These are phyloP conservation scores for Saccharum hybrid DNA, from an alignment of 202 grass and related monocot species.

Conservation along the genomic window DNA sequence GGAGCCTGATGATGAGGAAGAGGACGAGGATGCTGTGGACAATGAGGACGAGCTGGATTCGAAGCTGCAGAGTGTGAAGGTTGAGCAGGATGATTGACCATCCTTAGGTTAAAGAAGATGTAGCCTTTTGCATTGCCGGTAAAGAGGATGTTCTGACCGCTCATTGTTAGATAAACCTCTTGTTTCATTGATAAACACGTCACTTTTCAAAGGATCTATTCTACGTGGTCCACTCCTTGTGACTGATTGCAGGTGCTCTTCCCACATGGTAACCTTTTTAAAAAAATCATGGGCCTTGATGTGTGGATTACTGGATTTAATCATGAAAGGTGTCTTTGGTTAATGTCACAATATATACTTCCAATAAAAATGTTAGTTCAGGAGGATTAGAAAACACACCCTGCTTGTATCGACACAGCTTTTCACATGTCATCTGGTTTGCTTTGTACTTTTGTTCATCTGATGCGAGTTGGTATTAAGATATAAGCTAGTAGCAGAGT, in stretches of 20 bases:
- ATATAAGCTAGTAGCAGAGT: conserved; percentile 37
- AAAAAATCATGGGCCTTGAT: conserved; percentile 9
- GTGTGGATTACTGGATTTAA: conserved; percentile 44
- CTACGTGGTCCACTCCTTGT: conserved; percentile 11
- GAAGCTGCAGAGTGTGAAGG: not conserved
- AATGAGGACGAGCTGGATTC: not conserved
- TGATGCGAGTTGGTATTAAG: conserved; percentile 38
- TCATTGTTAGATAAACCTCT: conserved; percentile 25
- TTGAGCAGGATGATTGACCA: not conserved
- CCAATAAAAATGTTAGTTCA: conserved; percentile 3
- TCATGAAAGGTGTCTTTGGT: conserved; percentile 53
- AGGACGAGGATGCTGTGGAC: no score
- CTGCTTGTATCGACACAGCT: conserved; percentile 36
- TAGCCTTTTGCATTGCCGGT: not conserved
- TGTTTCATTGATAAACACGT: not conserved
- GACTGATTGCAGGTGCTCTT: conserved; percentile 54
- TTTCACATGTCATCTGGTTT: conserved; percentile 50
- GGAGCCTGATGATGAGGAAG: no score
- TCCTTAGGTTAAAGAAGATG: not conserved
- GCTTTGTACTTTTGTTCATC: conserved; percentile 39
- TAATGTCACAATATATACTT: conserved; percentile 10
- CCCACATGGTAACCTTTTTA: conserved; percentile 43
- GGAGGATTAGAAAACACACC: conserved; percentile 8
- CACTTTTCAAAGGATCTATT: conserved; percentile 25
- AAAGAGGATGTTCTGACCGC: conserved; percentile 36